Percentiles rank a stretch among this genome's conserved stretches.
These are phyloP conservation scores for Sarocladium kiliense DNA, from an alignment of 2,329 filamentous ascomycete species.

Conservation along the genomic window DNA sequence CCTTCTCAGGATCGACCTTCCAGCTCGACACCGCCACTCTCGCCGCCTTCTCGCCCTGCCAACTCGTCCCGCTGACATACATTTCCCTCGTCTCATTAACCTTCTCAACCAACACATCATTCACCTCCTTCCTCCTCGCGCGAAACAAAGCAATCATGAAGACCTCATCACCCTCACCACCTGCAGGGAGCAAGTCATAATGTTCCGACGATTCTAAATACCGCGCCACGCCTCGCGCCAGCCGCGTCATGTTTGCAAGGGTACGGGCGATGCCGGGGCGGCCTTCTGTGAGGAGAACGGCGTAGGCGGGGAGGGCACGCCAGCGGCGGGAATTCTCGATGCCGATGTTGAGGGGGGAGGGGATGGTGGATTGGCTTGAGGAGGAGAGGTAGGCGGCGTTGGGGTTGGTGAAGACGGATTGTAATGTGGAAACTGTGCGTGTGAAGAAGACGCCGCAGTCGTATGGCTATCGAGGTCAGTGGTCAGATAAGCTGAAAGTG, in stretches of 20 bases:
- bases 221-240: constrained; percentile 62
- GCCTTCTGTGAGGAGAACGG: constrained; percentile 72
- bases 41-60: constrained; percentile 68
- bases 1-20: constrained; percentile 65
- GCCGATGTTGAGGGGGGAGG: constrained; percentile 81
- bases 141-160: constrained; percentile 70
- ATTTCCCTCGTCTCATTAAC: constrained; percentile 73
- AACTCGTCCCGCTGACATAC: constrained; percentile 78
- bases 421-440: constrained; percentile 52
- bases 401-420: constrained; percentile 70
- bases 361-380: constrained; percentile 39
- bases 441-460: constrained; percentile 89
- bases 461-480: constrained; percentile 55
- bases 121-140: constrained; percentile 58
- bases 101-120: constrained; percentile 58
- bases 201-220: constrained; percentile 55
- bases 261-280: constrained; percentile 62
- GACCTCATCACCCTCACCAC: constrained; percentile 36
- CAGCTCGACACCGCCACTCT: constrained; percentile 86
- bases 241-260: constrained; percentile 64
- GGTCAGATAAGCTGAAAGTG: not conserved
- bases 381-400: constrained; percentile 74
- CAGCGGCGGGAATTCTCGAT: constrained; percentile 90
- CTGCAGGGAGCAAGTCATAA: constrained; percentile 63
- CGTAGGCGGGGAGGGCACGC: constrained; percentile 84